Evolutionary conservation across 768 basidiomycete genomes (phyloP), one percentile per base, ranked within the genome.

Genomic region (Kwoniella sp.): DNA sequence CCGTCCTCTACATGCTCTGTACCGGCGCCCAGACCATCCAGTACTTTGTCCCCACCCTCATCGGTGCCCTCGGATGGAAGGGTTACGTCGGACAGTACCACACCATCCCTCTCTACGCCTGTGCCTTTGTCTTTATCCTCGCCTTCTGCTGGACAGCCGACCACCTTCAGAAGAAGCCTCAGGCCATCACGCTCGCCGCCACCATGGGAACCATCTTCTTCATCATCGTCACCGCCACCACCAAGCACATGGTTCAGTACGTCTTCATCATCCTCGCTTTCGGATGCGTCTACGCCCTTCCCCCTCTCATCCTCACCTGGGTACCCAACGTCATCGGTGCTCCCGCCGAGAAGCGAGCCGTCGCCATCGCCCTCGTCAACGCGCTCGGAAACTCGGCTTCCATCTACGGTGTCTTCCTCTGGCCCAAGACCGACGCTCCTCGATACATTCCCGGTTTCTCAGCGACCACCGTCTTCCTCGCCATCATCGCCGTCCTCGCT

Each of bases 231-330:
- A 47, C 56, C 23, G 55, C 54, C 14, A 49, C 42, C 34, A 46
- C 61, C 26, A 63, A 62, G 31, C 55, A 55, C 39, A 51, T 55
- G 19, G 59, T 67, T 12, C 62, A 70, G 51, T 72, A 75, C 60
- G 75, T 67, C 44, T 75, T 75, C 62, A 47, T 74, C 17, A 71
- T 73, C 57, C 56, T 76, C 50, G 71, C 69, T 39, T 61, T 75
- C 23, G 73, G 65, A 2, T 68, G 57, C 31, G 65, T 74, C 26
- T 73, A 74, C 61, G 67, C 69, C 27, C 44, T 67, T 3, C 61
- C 60, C 3, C 64, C 74, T 12, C 51, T 73, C 26, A 60, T 62
- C 14, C 54, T 71, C 31, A 70, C 64, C 11, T 75, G 74, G 75
- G 69, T 71, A 9, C 68, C 70, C 38, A 74, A 74, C 57, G 55